Conservation (phyloP, 2,329 filamentous ascomycete genomes). For the Biscogniauxia sp. region DNA sequence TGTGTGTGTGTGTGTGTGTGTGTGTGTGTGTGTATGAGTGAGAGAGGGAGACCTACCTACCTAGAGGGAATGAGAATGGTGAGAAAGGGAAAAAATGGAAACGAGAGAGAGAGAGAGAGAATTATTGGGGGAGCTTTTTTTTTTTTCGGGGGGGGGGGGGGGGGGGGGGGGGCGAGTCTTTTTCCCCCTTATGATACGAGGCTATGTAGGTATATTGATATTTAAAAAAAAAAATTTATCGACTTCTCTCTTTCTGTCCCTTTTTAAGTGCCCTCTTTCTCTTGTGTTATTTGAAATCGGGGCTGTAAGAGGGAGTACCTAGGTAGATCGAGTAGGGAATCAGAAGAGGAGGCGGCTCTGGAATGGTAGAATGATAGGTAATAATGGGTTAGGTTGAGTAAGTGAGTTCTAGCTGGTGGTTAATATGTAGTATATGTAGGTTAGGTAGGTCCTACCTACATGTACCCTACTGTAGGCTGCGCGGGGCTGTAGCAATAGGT, state of each 20-base stretch:
- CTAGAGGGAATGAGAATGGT: background rate
- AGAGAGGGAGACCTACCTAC: background rate
- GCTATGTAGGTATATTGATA: too few relatives aligned
- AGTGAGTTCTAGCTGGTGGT: too few relatives aligned
- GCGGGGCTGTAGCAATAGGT: background rate
- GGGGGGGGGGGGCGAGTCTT: too few relatives aligned
- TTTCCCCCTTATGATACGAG: too few relatives aligned
- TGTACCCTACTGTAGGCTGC: background rate
- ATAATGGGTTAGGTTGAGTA: too few relatives aligned
- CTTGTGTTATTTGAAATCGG: background rate
- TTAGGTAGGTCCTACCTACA: background rate
- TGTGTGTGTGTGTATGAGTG: background rate
- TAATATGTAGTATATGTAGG: background rate
- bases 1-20: too few relatives aligned
- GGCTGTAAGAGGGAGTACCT: background rate
- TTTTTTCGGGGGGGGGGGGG: too few relatives aligned
- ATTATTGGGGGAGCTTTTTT: too few relatives aligned
- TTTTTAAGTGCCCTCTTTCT: background rate
- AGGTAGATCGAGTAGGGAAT: background rate
- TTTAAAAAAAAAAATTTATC: too few relatives aligned
- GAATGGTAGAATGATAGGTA: background rate
- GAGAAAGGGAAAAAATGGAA: background rate
- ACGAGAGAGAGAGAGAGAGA: too few relatives aligned
- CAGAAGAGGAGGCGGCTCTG: background rate
- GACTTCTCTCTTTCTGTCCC: background rate